These are phyloP conservation scores for Penicillium cinerascens DNA, from an alignment of 495 filamentous ascomycete genomes.

Conservation along the genomic window DNA sequence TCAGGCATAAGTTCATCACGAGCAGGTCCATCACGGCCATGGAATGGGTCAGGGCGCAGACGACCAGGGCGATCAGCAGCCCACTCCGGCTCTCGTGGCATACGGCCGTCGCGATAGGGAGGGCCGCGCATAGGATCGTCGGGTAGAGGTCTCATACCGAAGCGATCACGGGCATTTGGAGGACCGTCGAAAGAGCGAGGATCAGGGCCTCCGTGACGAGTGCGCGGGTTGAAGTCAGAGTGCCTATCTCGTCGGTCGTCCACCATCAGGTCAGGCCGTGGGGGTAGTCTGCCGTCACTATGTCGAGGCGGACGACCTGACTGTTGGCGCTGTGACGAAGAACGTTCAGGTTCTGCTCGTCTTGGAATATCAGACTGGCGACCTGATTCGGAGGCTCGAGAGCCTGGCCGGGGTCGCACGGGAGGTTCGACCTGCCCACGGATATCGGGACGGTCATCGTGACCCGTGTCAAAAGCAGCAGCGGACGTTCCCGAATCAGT, in stretches of 20 bases:
- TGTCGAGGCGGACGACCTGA: slow-evolving; percentile 28
- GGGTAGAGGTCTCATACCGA: slow-evolving; percentile 25
- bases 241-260: slow-evolving; percentile 40
- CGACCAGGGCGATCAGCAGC: slow-evolving; percentile 34
- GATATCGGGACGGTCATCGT: slow-evolving; percentile 13
- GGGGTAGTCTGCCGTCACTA: slow-evolving; percentile 29
- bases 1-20: slow-evolving; percentile 39
- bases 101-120: slow-evolving; percentile 34
- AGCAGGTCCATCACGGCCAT: slow-evolving; percentile 29
- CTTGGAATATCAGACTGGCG: slow-evolving; percentile 33
- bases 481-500: slow-evolving; percentile 5
- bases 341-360: slow-evolving; percentile 37
- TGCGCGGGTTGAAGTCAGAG: slow-evolving; percentile 34
- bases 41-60: slow-evolving; percentile 29
- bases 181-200: slow-evolving; percentile 35
- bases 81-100: slow-evolving; percentile 36
- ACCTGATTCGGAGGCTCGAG: slow-evolving; percentile 28
- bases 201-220: slow-evolving; percentile 37
- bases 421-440: slow-evolving; percentile 17
- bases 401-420: slow-evolving; percentile 22
- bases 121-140: slow-evolving; percentile 44
- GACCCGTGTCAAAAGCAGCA: slow-evolving; percentile 10
- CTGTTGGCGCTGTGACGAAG: slow-evolving; percentile 23
- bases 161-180: slow-evolving; percentile 31
- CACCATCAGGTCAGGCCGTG: slow-evolving; percentile 32